phyloP scores from a whole-genome alignment of 1,284 basidiomycete genomes.

The Erythrobasidium hasegawianum region DNA sequence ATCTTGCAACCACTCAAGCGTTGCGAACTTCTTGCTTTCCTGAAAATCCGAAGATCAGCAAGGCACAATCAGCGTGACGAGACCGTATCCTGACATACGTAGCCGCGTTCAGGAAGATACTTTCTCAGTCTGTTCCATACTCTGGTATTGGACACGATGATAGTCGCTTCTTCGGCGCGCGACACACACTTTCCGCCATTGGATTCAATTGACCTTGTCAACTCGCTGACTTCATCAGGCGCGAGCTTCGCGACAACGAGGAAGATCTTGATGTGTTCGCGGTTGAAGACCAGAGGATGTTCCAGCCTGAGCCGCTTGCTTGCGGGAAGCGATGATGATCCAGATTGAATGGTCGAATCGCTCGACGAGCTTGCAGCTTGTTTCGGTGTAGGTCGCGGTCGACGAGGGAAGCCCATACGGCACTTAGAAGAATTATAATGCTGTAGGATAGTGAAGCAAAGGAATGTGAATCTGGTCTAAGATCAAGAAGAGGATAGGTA shows the following conservation, averaged over 20 bases:
- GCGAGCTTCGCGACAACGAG: constrained; percentile 30
- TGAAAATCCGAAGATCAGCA: not conserved
- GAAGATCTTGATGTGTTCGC: constrained; percentile 15
- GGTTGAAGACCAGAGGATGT: constrained; percentile 18
- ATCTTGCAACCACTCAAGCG: constrained; percentile 28
- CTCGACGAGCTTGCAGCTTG: constrained; percentile 15
- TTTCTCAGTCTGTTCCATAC: constrained; percentile 21
- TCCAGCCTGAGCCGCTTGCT: constrained; percentile 20
- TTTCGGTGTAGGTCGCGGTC: constrained; percentile 10
- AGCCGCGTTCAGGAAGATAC: constrained; percentile 13
- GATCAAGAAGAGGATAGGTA: too few species aligned
- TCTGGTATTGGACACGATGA: constrained; percentile 19
- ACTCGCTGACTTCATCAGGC: constrained; percentile 8
- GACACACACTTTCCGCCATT: constrained; percentile 24
- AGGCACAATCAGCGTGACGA: not conserved
- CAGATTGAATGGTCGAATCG: constrained; percentile 22
- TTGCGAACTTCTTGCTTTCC: constrained; percentile 31
- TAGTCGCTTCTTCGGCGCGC: constrained; percentile 20
- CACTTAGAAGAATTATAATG: too few species aligned
- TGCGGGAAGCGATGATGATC: not conserved
- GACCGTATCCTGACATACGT: not conserved
- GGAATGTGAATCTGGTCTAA: too few species aligned
- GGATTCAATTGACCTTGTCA: constrained; percentile 9
- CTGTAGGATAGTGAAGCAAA: too few species aligned
- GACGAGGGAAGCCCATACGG: constrained; percentile 30